Conservation (phyloP, 1,139 yeast species). For the Entelexis paramagnoliae region DNA sequence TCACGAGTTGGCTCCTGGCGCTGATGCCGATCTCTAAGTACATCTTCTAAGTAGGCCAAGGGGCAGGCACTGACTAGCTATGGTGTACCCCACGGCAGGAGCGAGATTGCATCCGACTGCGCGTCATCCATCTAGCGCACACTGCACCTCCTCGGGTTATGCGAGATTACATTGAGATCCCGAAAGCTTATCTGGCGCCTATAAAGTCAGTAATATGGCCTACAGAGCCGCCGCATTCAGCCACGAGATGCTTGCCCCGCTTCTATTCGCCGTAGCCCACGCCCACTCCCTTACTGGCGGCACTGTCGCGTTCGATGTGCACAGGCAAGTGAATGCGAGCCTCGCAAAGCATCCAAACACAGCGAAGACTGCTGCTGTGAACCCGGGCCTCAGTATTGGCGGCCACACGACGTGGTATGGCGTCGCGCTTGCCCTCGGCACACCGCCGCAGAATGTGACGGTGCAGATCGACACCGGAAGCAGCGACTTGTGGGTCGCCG, state of each 20-base stretch:
- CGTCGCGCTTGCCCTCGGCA: slow-evolving; percentile 10
- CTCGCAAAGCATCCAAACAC: neutral
- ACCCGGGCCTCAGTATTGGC: neutral
- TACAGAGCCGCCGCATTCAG: too few relatives aligned
- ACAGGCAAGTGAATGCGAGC: neutral
- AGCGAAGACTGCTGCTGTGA: neutral
- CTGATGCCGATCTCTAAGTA: too few relatives aligned
- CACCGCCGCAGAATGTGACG: slow-evolving; percentile 10
- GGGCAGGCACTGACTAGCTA: too few relatives aligned
- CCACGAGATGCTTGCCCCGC: too few relatives aligned
- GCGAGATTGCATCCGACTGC: too few relatives aligned
- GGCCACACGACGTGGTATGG: slow-evolving; percentile 12
- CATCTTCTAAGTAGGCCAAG: too few relatives aligned
- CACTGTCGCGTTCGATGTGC: neutral
- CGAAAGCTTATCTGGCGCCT: neutral
- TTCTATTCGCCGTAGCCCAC: too few relatives aligned
- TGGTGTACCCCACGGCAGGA: too few relatives aligned
- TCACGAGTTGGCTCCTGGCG: too few relatives aligned
- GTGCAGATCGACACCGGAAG: slow-evolving; percentile 14
- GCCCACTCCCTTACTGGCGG: too few relatives aligned
- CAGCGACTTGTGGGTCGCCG: slow-evolving; percentile 14
- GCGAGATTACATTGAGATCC: neutral
- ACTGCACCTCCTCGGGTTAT: neutral
- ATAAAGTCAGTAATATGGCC: neutral
- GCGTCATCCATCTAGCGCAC: too few relatives aligned